Base-by-base conservation (phyloP, 768 basidiomycete genomes). In the Auriscalpium orientale region DNA sequence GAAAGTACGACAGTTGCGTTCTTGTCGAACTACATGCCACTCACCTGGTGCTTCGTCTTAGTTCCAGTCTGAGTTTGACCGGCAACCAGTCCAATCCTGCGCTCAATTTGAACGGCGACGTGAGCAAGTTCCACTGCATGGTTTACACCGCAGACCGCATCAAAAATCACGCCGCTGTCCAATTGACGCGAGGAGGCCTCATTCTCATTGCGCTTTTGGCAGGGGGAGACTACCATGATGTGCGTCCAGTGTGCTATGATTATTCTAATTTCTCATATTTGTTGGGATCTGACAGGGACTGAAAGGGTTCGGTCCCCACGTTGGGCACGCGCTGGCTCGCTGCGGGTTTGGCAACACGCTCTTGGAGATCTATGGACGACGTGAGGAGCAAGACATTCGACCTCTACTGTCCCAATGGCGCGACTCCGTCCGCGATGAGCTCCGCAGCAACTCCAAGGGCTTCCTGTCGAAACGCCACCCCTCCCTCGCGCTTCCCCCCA, bases 201-300 rank as follows among this genome's bases (percentile, higher is more conserved):
- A 84, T 93, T 48, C 80, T 94, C 28, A 85, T 93, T 48, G 91
- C 84, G 4, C 75, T 94, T 3, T 74, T 92, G 64, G 82, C 83
- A 21, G 92, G 93, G 0, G 93, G 93, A 1, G 93, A 97, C 68
- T 97, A 95, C 62, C 79, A 87, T 51, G 81, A 4, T 8, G 40
- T 43, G 15, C 13, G 40, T 28, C 28, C 5, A 28, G 28, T 4
- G 28, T 1, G 28, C 2, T 7, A 28, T 28, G 28, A 28, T 7
- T 7, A 28, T 28, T 5, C 28, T 28, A 28, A 28, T 28, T 7
- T 28, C 28, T 28, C 7, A 28, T 7, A 11, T 12, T 20, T 40
- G 12, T 9, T 16, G 11, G 20, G 9, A 33, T 33, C 82, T 50
- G 84, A 74, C 35, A 51, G 16, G 88, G 88, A 11, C 69, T 89